Base-by-base conservation (phyloP, 2,329 filamentous ascomycete genomes). In the Lachnellula hyalina region DNA sequence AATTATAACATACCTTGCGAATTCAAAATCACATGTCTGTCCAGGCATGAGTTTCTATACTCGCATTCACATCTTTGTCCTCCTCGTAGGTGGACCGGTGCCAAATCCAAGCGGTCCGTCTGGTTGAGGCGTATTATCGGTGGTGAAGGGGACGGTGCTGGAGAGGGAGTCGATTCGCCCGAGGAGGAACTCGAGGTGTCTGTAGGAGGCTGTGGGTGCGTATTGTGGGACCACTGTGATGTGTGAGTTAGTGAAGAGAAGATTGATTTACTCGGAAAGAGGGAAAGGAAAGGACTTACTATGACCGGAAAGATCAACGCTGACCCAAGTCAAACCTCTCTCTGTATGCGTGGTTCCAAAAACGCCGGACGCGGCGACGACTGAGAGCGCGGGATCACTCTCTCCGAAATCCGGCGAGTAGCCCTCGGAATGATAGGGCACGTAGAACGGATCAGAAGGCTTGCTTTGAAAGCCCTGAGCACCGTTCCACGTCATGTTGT, bases 171-270 rank as follows among this genome's bases (percentile, higher is more conserved):
- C 72, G 9, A 91, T 82, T 40, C 87, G 75, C 0, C 89, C 89
- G 1, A 95, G 75, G 62, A 94, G 68, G 64, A 87, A 86, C 75
- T 94, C 89, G 19, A 94, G 68, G 55, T 89, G 85, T 35, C 89
- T 75, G 67, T 88, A 90, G 0, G 85, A 79, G 0, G 84, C 85
- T 14, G 77, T 79, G 0, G 88, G 85, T 17, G 83, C 80, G 65
- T 88, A 90, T 69, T 88, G 82, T 0, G 84, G 82, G 5, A 73
- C 52, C 70, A 72, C 58, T 60, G 36, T 8, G 40, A 3, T 41
- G 62, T 34, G 23, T 7, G 21, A 7, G 23, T 52, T 51, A 49
- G 51, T 49, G 28, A 52, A 21, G 49, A 36, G 7, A 23, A 21
- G 2, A 48, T 12, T 32, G 2, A 50, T 32, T 32, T 32, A 12